Percentiles rank a stretch among this genome's conserved stretches.
Conservation (phyloP, 805 yeast genomes). For the Ogataea siamensis region DNA sequence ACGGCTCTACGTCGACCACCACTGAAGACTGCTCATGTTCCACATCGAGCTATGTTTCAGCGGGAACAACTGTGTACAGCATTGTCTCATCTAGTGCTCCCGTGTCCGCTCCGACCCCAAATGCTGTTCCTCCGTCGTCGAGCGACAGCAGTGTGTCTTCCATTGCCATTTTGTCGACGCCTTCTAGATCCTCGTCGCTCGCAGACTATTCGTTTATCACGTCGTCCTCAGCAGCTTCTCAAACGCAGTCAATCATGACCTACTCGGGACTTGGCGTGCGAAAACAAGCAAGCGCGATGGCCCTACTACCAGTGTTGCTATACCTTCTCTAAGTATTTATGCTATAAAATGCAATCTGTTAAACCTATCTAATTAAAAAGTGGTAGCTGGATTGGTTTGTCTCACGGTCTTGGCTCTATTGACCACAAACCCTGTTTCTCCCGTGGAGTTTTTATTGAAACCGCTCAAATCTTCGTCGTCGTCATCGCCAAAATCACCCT, state of each 20-base stretch:
- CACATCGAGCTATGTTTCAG: conserved; percentile 1
- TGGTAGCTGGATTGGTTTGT: conserved; percentile 28
- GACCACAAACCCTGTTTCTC: conserved; percentile 33
- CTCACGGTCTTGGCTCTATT: conserved; percentile 31
- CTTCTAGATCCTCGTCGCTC: not conserved
- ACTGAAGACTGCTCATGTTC: conserved; percentile 4
- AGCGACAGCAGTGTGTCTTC: not conserved
- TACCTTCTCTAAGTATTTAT: not conserved
- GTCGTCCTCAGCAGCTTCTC: conserved; percentile 1
- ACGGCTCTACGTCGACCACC: not conserved
- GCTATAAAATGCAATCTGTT: conserved; percentile 1
- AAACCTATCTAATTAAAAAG: conserved; percentile 18
- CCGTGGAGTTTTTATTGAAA: conserved; percentile 16
- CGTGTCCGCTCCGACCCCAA: not conserved
- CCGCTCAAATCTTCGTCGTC: conserved; percentile 19
- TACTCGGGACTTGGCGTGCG: conserved; percentile 4
- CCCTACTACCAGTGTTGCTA: not conserved
- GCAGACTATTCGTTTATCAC: not conserved
- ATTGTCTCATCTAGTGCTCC: conserved; percentile 1
- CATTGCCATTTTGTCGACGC: not conserved
- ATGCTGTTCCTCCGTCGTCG: too few relatives aligned
- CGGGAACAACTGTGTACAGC: not conserved
- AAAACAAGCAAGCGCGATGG: not conserved
- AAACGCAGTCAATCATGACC: conserved; percentile 1
- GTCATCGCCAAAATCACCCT: conserved; percentile 30